phyloP scores from a whole-genome alignment of 257 asterid genomes.

The Solanum chmielewskii region DNA sequence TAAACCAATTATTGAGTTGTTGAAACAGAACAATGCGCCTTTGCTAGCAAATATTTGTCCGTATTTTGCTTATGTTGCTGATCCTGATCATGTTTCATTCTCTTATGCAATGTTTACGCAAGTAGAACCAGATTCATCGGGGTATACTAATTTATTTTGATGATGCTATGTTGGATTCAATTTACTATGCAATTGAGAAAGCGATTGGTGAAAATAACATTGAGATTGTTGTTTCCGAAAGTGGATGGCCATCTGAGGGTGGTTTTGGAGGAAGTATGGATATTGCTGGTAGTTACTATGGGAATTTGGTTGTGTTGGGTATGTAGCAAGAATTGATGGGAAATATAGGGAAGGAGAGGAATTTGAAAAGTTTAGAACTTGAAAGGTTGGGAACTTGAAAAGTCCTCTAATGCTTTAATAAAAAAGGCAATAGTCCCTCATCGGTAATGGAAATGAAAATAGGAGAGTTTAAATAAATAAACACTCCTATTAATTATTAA shows the following conservation, averaged over 20 bases:
- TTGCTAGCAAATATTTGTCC: conserved; percentile 22
- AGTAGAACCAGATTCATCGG: not conserved
- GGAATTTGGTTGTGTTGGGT: conserved; percentile 9
- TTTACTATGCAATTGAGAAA: conserved; percentile 16
- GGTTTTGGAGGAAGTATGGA: conserved; percentile 1
- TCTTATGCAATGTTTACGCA: conserved; percentile 8
- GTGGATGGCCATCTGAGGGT: conserved; percentile 35
- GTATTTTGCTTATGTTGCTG: not conserved
- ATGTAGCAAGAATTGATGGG: no score
- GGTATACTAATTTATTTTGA: conserved; percentile 25
- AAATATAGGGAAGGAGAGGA: no score
- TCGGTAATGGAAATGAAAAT: no score
- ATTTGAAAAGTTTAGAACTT: no score
- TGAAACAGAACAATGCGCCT: conserved; percentile 2
- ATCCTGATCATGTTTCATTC: not conserved
- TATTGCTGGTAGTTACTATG: conserved; percentile 4
- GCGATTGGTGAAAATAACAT: conserved; percentile 16
- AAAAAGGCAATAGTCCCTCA: no score
- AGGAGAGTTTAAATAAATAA: no score
- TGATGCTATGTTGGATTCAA: conserved; percentile 23
- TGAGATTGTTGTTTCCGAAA: conserved; percentile 20
- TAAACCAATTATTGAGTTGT: conserved; percentile 3
- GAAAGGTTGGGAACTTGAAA: no score
- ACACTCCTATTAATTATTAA: no score
- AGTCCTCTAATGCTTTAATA: no score